Percentiles rank a stretch among this genome's conserved stretches.
phyloP scores from a whole-genome alignment of 2,329 filamentous ascomycete species.

The Thielaviopsis ethacetica region DNA sequence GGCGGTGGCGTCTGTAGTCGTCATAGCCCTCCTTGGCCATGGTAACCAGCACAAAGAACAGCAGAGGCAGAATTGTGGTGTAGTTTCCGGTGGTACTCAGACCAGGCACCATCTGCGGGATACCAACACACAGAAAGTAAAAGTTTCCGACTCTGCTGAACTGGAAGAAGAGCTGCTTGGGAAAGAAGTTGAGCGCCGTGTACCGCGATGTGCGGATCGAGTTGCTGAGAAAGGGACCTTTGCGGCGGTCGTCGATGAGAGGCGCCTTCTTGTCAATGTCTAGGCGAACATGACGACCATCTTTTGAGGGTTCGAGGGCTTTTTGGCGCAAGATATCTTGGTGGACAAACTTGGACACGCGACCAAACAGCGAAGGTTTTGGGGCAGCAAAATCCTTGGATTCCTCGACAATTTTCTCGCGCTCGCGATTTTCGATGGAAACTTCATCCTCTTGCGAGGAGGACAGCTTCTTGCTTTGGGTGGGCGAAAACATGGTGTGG shows the following conservation, averaged over 20 bases:
- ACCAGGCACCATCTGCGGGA: conserved; percentile 64
- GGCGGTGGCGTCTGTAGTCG: conserved; percentile 60
- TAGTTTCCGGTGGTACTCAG: conserved; percentile 60
- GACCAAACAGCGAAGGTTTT: not conserved
- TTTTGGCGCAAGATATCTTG: conserved; percentile 44
- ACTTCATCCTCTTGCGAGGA: conserved; percentile 11
- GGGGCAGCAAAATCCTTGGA: not conserved
- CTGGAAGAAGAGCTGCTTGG: conserved; percentile 70
- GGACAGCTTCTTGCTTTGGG: conserved; percentile 5
- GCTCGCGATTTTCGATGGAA: conserved; percentile 7
- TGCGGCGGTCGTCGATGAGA: conserved; percentile 33
- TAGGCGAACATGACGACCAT: conserved; percentile 41
- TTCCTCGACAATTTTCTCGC: conserved; percentile 4
- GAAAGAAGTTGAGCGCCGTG: conserved; percentile 69
- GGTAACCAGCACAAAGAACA: conserved; percentile 65
- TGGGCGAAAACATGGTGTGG: conserved; percentile 5
- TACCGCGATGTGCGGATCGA: conserved; percentile 72
- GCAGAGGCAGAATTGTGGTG: conserved; percentile 56
- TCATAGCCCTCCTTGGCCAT: conserved; percentile 80
- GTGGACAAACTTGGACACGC: conserved; percentile 17
- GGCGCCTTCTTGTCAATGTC: conserved; percentile 22
- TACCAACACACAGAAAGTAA: conserved; percentile 68
- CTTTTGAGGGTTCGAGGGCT: conserved; percentile 52
- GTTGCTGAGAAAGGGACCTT: conserved; percentile 34
- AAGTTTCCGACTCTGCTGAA: conserved; percentile 80